phyloP scores from a whole-genome alignment of 2,329 filamentous ascomycete species.

The Ophiocordyceps sinensis region DNA sequence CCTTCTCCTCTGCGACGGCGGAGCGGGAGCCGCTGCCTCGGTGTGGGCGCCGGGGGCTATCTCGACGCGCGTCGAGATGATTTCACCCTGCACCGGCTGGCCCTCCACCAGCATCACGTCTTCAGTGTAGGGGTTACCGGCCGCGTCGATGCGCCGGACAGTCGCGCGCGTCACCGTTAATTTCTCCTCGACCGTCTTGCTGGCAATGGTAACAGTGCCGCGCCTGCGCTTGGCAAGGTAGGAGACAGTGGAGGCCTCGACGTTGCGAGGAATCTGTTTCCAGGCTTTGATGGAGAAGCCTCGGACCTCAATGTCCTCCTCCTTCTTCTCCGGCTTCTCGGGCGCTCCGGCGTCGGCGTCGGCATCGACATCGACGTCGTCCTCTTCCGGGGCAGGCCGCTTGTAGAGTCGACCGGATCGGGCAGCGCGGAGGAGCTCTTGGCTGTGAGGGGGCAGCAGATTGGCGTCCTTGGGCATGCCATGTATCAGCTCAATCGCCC shows the following conservation, averaged over 20 bases:
- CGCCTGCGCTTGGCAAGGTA: slow-evolving; percentile 49
- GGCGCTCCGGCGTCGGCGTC: slow-evolving; percentile 23
- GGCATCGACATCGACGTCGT: slow-evolving; percentile 37
- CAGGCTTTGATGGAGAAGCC: slow-evolving; percentile 44
- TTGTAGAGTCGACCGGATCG: slow-evolving; percentile 67
- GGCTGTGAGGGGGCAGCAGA: slow-evolving; percentile 62
- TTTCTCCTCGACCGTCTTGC: slow-evolving; percentile 32
- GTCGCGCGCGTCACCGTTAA: slow-evolving; percentile 59
- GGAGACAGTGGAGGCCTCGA: slow-evolving; percentile 36
- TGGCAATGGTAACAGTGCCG: slow-evolving; percentile 41
- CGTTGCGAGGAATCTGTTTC: slow-evolving; percentile 46
- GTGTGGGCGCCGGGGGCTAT: slow-evolving; percentile 41
- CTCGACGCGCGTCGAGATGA: slow-evolving; percentile 47
- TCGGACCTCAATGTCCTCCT: slow-evolving; percentile 41
- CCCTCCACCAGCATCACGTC: slow-evolving; percentile 72
- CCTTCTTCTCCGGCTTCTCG: slow-evolving; percentile 45
- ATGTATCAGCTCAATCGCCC: slow-evolving; percentile 59
- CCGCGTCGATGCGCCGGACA: slow-evolving; percentile 62
- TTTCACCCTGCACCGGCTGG: slow-evolving; percentile 67
- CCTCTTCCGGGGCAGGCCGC: slow-evolving; percentile 50
- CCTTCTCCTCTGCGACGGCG: slow-evolving; percentile 38
- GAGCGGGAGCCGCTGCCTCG: slow-evolving; percentile 31
- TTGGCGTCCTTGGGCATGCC: slow-evolving; percentile 78
- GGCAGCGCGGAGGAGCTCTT: slow-evolving; percentile 69
- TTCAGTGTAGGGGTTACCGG: slow-evolving; percentile 71